phyloP scores from a whole-genome alignment of 139 green algal species.

The Volvox africanus region DNA sequence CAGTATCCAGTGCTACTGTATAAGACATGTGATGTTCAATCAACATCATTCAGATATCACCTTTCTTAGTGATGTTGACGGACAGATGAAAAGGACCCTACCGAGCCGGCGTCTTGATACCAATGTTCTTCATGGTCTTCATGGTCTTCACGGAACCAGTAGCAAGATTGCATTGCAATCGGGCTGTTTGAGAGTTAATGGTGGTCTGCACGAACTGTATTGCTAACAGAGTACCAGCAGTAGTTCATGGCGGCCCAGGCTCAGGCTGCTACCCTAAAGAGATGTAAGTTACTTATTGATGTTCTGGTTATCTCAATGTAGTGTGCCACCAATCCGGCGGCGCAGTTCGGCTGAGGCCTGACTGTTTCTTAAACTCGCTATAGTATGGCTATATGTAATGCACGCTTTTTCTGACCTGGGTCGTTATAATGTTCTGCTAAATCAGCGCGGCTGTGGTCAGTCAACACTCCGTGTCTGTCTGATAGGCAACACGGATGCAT shows the following conservation, averaged over 20 bases:
- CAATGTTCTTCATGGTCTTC: not conserved
- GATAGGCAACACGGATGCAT: constrained; percentile 61
- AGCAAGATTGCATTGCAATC: constrained; percentile 16
- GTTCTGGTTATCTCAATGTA: no score
- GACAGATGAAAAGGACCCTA: not conserved
- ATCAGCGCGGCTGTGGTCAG: constrained; percentile 79
- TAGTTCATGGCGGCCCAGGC: constrained; percentile 81
- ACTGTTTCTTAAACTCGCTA: not conserved
- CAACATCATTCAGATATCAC: no score
- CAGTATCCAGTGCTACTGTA: no score
- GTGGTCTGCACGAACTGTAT: constrained; percentile 62
- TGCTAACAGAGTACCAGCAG: constrained; percentile 64
- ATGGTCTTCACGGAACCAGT: not conserved
- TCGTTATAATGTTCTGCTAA: constrained; percentile 74
- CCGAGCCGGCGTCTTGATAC: not conserved
- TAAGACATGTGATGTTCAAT: no score
- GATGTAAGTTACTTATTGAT: constrained; percentile 70
- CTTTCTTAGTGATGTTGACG: not conserved
- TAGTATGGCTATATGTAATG: not conserved
- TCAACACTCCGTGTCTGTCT: constrained; percentile 70
- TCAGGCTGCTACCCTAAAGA: constrained; percentile 75
- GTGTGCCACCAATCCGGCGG: not conserved
- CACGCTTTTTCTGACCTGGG: constrained; percentile 80
- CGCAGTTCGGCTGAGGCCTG: not conserved
- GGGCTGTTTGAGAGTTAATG: constrained; percentile 45